Conservation (phyloP, 116 monocot genomes). For the Posidonia oceanica region DNA sequence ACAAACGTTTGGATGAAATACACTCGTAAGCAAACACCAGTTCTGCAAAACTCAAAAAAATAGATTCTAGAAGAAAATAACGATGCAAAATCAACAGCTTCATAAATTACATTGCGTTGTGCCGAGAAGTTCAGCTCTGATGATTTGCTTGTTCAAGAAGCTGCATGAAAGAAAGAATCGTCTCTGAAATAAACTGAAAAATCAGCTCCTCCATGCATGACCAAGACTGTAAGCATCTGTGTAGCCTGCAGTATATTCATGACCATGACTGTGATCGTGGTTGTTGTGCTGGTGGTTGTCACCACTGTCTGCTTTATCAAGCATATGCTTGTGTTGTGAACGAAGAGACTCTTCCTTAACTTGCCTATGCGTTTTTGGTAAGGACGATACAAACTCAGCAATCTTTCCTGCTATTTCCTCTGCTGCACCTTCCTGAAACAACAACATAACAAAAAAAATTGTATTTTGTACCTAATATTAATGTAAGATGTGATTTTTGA, state of each 20-base stretch:
- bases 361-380: constrained; percentile 20
- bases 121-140: too few relatives aligned
- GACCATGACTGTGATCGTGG: background rate
- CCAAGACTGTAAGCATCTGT: background rate
- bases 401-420: constrained; percentile 35
- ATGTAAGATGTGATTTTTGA: too few relatives aligned
- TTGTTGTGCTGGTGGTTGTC: background rate
- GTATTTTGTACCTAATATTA: too few relatives aligned
- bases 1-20: too few relatives aligned
- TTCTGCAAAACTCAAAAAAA: too few relatives aligned
- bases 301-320: constrained; percentile 9
- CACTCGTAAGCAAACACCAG: too few relatives aligned
- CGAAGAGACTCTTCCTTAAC: constrained; percentile 15
- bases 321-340: constrained; percentile 17
- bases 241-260: background rate
- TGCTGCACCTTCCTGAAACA: constrained; percentile 32
- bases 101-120: too few relatives aligned
- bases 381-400: constrained; percentile 27
- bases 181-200: background rate
- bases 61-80: too few relatives aligned
- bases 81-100: too few relatives aligned
- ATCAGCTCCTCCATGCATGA: constrained; percentile 3
- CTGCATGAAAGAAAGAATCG: background rate
- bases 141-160: too few relatives aligned
- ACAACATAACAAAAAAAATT: background rate